Base-by-base conservation (phyloP, 2,329 filamentous ascomycete species). In the Dryadomyces quercivorus region DNA sequence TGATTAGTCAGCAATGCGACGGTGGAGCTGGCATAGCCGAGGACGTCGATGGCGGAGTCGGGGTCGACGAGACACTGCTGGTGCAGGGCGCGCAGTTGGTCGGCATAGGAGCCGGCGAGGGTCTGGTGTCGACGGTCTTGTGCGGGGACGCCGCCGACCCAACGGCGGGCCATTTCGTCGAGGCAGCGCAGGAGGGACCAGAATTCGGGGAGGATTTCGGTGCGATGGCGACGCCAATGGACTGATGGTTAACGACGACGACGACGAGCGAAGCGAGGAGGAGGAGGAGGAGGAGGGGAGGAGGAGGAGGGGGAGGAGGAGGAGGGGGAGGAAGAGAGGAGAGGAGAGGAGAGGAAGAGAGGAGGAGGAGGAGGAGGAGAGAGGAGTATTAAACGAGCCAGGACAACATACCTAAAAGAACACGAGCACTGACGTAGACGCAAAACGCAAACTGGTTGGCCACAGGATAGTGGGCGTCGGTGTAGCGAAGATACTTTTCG, bases 391-490 rank as follows among this genome's bases (percentile, higher is more conserved):
- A n/a, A n/a, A n/a, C n/a, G n/a, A n/a, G n/a, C n/a, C n/a, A n/a
- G n/a, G n/a, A n/a, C n/a, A 31, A 31, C 26, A 8, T 31, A 31
- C 26, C 26, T 8, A 31, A 31, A 8, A 31, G 61, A 3, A 73
- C 67, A 10, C 73, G 63, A 0, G 66, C 72, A n/a, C 68, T 71
- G 9, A 76, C 64, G 47, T 73, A 77, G 0, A 70, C 65, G 56
- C 73, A 76, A 38, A 76, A 72, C 0, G 70, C 65, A 58, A 74
- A 75, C 42, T 75, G 73, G 38, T 62, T 65, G 6, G 61, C 63
- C 0, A 69, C 60, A 0, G 65, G 64, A 3, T 60, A 57, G 4
- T 48, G 54, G 2, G 67, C 64, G 3, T 36, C 56, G 1, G 68
- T 65, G 57, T 70, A 64, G 21, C 70, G 65, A 1, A 77, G 63